Conservation (phyloP, 2,329 filamentous ascomycete genomes). For the Fusarium stilboides region DNA sequence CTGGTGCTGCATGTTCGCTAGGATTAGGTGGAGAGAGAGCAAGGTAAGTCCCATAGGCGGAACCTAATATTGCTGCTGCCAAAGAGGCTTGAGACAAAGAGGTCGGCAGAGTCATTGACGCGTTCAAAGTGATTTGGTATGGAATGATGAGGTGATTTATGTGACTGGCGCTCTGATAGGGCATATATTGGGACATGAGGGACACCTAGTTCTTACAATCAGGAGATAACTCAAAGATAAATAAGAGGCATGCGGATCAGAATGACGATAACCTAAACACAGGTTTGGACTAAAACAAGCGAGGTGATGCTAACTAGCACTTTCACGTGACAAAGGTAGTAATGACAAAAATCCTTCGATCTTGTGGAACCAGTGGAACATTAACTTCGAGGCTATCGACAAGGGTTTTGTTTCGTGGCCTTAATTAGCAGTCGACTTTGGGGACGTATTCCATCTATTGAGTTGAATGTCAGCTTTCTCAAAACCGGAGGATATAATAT, state of each 20-base stretch:
- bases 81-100: slow-evolving; percentile 37
- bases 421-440: neutral
- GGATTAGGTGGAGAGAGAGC: slow-evolving; percentile 54
- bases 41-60: slow-evolving; percentile 51
- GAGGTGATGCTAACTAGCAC: neutral
- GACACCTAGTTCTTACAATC: neutral
- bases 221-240: neutral
- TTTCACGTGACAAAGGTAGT: slow-evolving; percentile 1
- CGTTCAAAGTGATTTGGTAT: neutral
- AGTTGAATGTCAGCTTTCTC: no score
- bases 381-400: neutral
- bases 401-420: neutral
- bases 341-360: neutral
- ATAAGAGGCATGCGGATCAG: neutral
- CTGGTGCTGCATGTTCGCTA: slow-evolving; percentile 14
- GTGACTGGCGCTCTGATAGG: no score
- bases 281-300: neutral
- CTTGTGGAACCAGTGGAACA: neutral
- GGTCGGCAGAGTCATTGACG: slow-evolving; percentile 21
- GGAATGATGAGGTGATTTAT: neutral
- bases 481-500: no score
- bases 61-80: slow-evolving; percentile 47
- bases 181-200: neutral
- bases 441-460: no score
- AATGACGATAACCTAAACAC: slow-evolving; percentile 5